These are phyloP conservation scores for Rhizopus microsporus DNA, from an alignment of 371 early-diverging fungal genomes.

Conservation along the genomic window DNA sequence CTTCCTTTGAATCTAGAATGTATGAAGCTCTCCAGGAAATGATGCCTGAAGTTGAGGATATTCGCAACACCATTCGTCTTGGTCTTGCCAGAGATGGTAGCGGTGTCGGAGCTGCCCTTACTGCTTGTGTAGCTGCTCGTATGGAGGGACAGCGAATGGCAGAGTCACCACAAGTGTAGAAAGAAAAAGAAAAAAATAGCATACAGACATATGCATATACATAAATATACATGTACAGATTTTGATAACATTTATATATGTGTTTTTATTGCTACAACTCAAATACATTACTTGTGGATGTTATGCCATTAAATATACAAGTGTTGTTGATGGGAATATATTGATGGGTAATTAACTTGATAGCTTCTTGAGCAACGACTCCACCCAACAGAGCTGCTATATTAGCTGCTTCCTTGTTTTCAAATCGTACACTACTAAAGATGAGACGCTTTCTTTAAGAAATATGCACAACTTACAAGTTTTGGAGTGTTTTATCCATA, in stretches of 20 bases:
- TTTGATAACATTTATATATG: slow-evolving; percentile 1
- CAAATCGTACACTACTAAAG: slow-evolving; percentile 70
- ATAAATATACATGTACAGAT: background rate
- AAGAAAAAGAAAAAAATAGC: slow-evolving; percentile 6
- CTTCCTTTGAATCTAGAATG: slow-evolving; percentile 83
- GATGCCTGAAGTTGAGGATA: slow-evolving; percentile 47
- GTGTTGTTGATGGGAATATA: slow-evolving; percentile 90
- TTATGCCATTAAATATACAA: slow-evolving; percentile 80
- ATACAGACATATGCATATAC: background rate
- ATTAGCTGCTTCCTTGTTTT: slow-evolving; percentile 76
- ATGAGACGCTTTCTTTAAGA: background rate
- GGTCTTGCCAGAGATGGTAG: slow-evolving; percentile 61
- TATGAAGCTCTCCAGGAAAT: slow-evolving; percentile 61
- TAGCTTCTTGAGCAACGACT: slow-evolving; percentile 91
- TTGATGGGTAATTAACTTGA: slow-evolving; percentile 91
- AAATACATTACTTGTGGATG: slow-evolving; percentile 53
- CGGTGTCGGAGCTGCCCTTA: slow-evolving; percentile 54
- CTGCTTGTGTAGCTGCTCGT: slow-evolving; percentile 49
- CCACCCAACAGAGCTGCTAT: slow-evolving; percentile 91
- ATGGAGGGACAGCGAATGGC: slow-evolving; percentile 23
- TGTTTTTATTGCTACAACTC: slow-evolving; percentile 24
- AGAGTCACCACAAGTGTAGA: slow-evolving; percentile 1
- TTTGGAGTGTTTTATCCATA: slow-evolving; percentile 27
- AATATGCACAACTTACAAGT: slow-evolving; percentile 31
- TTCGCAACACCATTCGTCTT: slow-evolving; percentile 59